Evolutionary conservation across 768 basidiomycete genomes (phyloP).

Genomic region (Macrolepiota albuminosa): DNA sequence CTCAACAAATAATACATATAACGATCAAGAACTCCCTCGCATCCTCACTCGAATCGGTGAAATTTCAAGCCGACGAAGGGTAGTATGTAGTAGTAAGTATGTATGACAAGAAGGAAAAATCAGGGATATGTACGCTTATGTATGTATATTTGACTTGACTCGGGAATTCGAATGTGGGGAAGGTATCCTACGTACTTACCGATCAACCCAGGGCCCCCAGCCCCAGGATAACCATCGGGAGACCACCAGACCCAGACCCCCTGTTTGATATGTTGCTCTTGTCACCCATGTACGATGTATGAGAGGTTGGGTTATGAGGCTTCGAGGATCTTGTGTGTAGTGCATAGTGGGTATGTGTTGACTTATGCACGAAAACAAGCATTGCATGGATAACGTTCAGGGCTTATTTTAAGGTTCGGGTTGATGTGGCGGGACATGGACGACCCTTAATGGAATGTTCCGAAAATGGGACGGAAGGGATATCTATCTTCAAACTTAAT

Average conservation of each 20-base stretch:
- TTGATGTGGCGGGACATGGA: no score
- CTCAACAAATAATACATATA: neutral
- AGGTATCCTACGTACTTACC: neutral
- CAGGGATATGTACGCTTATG: neutral
- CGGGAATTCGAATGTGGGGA: neutral
- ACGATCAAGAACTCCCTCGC: neutral
- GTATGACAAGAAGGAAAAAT: neutral
- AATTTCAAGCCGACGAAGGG: neutral
- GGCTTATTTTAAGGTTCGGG: neutral
- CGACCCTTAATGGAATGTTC: neutral
- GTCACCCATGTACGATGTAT: no score
- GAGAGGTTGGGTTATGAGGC: neutral
- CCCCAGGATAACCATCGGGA: no score
- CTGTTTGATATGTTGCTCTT: no score
- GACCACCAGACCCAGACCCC: neutral
- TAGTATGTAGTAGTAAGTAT: no score
- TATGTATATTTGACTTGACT: neutral
- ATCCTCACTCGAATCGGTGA: neutral
- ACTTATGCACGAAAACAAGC: neutral
- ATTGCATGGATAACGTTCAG: neutral
- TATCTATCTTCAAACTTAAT: no score
- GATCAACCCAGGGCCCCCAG: neutral
- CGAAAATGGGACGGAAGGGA: neutral
- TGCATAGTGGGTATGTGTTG: neutral
- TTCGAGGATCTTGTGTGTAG: neutral